Conservation (phyloP, 2,329 filamentous ascomycete genomes). For the Neophaeococcomyces mojaviensis region DNA sequence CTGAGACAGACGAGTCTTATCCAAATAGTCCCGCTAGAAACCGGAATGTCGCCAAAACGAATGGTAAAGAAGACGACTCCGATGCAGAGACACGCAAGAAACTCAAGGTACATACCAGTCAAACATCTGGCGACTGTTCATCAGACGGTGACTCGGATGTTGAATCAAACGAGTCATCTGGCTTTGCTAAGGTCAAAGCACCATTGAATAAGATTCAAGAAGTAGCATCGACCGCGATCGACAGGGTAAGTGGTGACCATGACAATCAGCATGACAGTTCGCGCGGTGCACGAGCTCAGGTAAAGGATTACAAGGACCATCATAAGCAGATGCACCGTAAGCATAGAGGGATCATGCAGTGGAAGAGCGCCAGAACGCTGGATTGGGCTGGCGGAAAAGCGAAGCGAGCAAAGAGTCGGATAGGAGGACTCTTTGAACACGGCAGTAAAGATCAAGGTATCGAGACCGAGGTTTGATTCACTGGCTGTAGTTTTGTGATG, state of each 20-base stretch:
- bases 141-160: slow-evolving; percentile 11
- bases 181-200: slow-evolving; percentile 4
- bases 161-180: background rate
- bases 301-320: slow-evolving; percentile 58
- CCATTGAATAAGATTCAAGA: slow-evolving; percentile 11
- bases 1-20: slow-evolving; percentile 6
- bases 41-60: background rate
- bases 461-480: slow-evolving; percentile 59
- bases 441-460: slow-evolving; percentile 47
- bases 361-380: slow-evolving; percentile 50
- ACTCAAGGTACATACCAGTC: slow-evolving; percentile 16
- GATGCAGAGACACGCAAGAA: slow-evolving; percentile 10
- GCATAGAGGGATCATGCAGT: slow-evolving; percentile 68
- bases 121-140: slow-evolving; percentile 9
- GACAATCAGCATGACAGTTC: slow-evolving; percentile 22
- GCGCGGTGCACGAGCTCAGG: slow-evolving; percentile 30
- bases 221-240: slow-evolving; percentile 3
- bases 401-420: slow-evolving; percentile 40
- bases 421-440: slow-evolving; percentile 48
- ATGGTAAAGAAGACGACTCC: background rate
- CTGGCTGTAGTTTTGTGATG: too few species aligned
- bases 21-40: background rate
- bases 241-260: slow-evolving; percentile 13
- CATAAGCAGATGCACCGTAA: slow-evolving; percentile 62
- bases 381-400: slow-evolving; percentile 56